Conservation (phyloP, 2,329 filamentous ascomycete genomes). For the Monilinia aucupariae region DNA sequence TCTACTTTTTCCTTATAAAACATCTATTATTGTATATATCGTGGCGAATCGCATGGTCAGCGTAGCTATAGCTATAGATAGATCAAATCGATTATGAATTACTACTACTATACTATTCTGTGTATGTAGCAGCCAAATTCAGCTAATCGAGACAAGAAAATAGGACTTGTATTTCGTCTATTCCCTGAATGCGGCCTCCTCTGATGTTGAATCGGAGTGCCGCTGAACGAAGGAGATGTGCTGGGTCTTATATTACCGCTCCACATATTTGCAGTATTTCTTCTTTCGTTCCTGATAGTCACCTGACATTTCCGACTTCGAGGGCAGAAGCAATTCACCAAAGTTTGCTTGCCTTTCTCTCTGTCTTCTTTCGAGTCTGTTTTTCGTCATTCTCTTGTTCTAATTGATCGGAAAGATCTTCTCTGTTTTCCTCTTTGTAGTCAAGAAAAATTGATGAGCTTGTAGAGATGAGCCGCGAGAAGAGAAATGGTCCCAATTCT, state of each 20-base stretch:
- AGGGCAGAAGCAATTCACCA: neutral
- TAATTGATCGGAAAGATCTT: slow-evolving; percentile 25
- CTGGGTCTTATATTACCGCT: neutral
- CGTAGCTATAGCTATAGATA: no score
- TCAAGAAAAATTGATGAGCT: slow-evolving; percentile 45
- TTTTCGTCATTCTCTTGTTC: neutral
- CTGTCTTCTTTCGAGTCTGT: neutral
- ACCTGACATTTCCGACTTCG: neutral
- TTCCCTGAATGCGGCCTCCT: neutral
- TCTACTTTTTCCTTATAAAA: no score
- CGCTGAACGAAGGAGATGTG: neutral
- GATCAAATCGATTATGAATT: no score
- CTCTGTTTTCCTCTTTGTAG: slow-evolving; percentile 42
- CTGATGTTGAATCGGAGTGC: neutral
- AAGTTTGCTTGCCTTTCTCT: neutral
- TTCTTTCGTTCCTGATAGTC: neutral
- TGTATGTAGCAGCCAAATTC: no score
- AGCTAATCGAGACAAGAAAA: no score
- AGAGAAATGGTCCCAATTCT: slow-evolving; percentile 47
- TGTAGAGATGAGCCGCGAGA: slow-evolving; percentile 45
- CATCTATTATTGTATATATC: no score
- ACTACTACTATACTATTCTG: no score
- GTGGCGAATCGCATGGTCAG: no score
- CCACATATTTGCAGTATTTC: neutral
- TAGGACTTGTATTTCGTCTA: neutral